Conservation (phyloP, 78 protist genomes). For the Dictyostelium intermedium region DNA sequence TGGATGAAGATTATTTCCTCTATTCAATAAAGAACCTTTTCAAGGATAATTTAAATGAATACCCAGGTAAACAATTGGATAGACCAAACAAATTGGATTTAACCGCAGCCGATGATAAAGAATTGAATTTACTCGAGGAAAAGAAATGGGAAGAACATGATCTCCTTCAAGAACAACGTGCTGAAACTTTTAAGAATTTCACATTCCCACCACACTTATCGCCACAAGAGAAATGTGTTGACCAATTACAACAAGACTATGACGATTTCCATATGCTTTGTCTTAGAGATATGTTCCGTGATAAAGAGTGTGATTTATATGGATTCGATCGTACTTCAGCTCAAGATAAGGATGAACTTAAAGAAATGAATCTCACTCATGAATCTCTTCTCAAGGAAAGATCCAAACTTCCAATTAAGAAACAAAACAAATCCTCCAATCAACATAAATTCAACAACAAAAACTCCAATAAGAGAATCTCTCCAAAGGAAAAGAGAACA, state of each 20-base stretch:
- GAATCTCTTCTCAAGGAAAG: background rate
- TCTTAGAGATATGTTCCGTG: conserved; percentile 4
- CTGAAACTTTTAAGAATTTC: background rate
- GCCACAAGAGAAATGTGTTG: background rate
- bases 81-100: conserved; percentile 56
- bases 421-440: background rate
- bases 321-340: background rate
- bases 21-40: conserved; percentile 17
- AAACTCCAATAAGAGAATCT: background rate
- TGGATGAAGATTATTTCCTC: conserved; percentile 45
- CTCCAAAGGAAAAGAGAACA: background rate
- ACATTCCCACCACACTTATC: background rate
- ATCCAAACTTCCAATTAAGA: background rate
- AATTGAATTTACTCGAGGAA: background rate
- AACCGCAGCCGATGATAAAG: background rate
- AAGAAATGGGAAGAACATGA: background rate
- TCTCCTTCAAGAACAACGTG: background rate
- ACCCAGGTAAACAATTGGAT: conserved; percentile 18
- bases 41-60: conserved; percentile 38
- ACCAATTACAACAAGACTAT: background rate
- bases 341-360: conserved; percentile 11
- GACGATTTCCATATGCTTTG: conserved; percentile 6
- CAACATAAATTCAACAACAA: background rate
- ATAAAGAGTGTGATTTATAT: background rate
- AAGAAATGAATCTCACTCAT: background rate